These are phyloP conservation scores for Leccinum subtestaceum DNA, from an alignment of 768 basidiomycete genomes.

Conservation along the genomic window DNA sequence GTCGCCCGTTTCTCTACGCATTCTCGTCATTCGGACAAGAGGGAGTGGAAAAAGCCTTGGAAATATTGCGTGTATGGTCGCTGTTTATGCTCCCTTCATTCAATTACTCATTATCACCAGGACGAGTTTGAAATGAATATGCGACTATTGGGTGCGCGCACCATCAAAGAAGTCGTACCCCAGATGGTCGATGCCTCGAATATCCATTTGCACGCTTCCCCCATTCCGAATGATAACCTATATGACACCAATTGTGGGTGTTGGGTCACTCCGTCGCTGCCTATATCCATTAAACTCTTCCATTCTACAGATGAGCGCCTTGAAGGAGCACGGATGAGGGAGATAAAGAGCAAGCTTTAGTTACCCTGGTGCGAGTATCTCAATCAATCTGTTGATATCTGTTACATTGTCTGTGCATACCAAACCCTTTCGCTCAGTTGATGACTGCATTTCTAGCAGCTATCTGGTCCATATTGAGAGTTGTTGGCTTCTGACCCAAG, in stretches of 20 bases:
- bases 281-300: background rate
- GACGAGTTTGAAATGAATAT: constrained; percentile 99
- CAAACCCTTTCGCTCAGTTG: background rate
- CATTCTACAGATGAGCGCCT: constrained; percentile 41
- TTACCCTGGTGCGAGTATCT: background rate
- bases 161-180: constrained; percentile 73
- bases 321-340: constrained; percentile 41
- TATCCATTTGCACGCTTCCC: constrained; percentile 59
- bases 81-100: background rate
- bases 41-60: constrained; percentile 79
- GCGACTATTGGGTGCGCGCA: constrained; percentile 84
- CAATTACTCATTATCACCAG: constrained; percentile 37
- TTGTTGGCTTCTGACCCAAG: background rate
- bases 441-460: background rate
- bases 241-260: constrained; percentile 80
- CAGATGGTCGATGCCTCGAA: constrained; percentile 88
- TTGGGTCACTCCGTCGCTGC: background rate
- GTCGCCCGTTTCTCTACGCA: constrained; percentile 84
- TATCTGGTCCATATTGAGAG: background rate
- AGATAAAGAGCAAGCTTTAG: constrained; percentile 39
- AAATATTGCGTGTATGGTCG: constrained; percentile 64
- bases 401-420: background rate
- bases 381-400: background rate
- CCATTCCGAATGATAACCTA: constrained; percentile 70
- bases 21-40: constrained; percentile 87